Evolutionary conservation across 495 filamentous ascomycete species (phyloP), one percentile per base, ranked within the genome.

Genomic region (Neohortaea acidophila): DNA sequence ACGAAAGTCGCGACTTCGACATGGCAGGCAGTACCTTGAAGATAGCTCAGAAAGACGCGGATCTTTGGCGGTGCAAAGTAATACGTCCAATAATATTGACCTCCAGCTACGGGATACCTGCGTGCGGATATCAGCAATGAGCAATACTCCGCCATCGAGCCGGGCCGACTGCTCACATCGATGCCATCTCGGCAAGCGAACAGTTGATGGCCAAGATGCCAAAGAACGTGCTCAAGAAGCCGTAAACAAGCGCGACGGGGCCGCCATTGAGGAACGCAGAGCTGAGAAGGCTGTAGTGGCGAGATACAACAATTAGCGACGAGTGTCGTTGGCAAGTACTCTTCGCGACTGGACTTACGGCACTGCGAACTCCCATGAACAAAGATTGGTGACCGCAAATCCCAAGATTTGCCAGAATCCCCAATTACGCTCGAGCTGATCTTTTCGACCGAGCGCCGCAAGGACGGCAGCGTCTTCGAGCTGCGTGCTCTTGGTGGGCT

Each of bases 161-260:
- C 41, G 1, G 43, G 43, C n/a, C 17, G n/a, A n/a, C n/a, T n/a
- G n/a, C n/a, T n/a, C n/a, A 37, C 22, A 48, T 39, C n/a, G 44
- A 48, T 7, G 39, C 38, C 28, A 48, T 43, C 23, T 51, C 48
- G 8, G 48, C 38, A 10, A 51, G 11, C 3, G 44, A 48, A 2
- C 35, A 34, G 12, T 9, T 17, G 2, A 33, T 6, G 8, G 40
- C 39, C 1, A 48, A 22, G n/a, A 27, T 27, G 24, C 24, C 24
- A n/a, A 27, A 27, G 24, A 27, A 27, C 7, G 24, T 27, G 7
- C 8, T 8, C 8, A 27, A n/a, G n/a, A 27, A 27, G 24, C 24
- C 24, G 24, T 27, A 27, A n/a, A 27, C 24, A 27, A 27, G 7
- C 8, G 24, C 24, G 24, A 27, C 24, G 7, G 24, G 24, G n/a